A percentile compares a stretch with the other conserved stretches of the same genome.
Evolutionary conservation across 202 grass and related monocot genomes (phyloP).

Genomic region (Elaeis oleifera): DNA sequence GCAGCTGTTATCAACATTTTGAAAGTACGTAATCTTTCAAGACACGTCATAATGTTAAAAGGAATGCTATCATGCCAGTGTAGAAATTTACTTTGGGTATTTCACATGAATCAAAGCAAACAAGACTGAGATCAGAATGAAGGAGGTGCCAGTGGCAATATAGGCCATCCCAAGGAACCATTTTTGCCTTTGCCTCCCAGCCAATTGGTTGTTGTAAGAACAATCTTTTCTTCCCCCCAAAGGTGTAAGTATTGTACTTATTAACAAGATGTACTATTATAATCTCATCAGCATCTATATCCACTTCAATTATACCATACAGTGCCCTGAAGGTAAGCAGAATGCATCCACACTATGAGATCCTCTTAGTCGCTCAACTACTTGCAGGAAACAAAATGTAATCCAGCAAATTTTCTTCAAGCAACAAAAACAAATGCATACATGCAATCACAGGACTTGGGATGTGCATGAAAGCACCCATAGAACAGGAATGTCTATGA

Average conservation of each 20-base stretch:
- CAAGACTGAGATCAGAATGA: slow-evolving; percentile 64
- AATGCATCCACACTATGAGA: too few species aligned
- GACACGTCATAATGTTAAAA: too few species aligned
- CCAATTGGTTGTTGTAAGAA: slow-evolving; percentile 70
- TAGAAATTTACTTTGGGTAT: slow-evolving; percentile 56
- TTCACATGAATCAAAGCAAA: slow-evolving; percentile 81
- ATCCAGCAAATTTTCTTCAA: neutral
- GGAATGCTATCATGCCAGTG: too few species aligned
- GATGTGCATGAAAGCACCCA: too few species aligned
- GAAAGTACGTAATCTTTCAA: too few species aligned
- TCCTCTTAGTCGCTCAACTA: slow-evolving; percentile 38
- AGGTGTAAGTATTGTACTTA: slow-evolving; percentile 87
- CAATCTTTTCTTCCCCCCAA: slow-evolving; percentile 69
- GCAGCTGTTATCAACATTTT: too few species aligned
- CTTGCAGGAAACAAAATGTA: slow-evolving; percentile 5
- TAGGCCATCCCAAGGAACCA: slow-evolving; percentile 74
- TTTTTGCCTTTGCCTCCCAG: slow-evolving; percentile 93
- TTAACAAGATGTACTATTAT: slow-evolving; percentile 58
- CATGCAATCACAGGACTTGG: too few species aligned
- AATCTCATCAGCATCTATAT: slow-evolving; percentile 44
- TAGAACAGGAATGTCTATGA: too few species aligned
- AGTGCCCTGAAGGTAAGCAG: slow-evolving; percentile 6
- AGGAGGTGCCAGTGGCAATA: slow-evolving; percentile 46
- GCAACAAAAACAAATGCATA: too few species aligned
- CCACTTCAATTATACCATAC: slow-evolving; percentile 72